These are phyloP conservation scores for Physcomitrellopsis africana DNA, from an alignment of 225 moss, liverwort and hornwort genomes.

Conservation along the genomic window DNA sequence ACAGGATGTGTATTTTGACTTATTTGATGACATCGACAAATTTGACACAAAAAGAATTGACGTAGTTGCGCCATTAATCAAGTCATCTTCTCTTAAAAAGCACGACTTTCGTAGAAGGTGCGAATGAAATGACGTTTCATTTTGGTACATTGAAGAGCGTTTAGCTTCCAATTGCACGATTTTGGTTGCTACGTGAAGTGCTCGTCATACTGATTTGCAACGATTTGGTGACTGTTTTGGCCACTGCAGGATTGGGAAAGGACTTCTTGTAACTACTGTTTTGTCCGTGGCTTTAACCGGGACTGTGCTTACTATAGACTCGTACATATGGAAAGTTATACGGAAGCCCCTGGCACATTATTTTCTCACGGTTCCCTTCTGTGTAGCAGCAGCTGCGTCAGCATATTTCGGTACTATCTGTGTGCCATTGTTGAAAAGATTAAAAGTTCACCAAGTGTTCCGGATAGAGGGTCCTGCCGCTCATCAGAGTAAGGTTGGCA, in stretches of 20 bases:
- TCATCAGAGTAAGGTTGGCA: conserved; percentile 79
- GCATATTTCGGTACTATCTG: conserved; percentile 66
- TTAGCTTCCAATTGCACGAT: neutral
- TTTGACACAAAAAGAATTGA: conserved; percentile 35
- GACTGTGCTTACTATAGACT: conserved; percentile 71
- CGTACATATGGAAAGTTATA: conserved; percentile 58
- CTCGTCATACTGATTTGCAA: conserved; percentile 23
- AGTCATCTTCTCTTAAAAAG: conserved; percentile 29
- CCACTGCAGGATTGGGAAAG: conserved; percentile 67
- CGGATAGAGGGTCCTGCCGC: conserved; percentile 79
- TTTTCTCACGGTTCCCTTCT: conserved; percentile 79
- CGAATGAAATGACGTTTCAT: neutral
- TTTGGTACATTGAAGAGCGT: too few relatives aligned
- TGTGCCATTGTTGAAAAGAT: conserved; percentile 70
- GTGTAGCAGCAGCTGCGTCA: conserved; percentile 64
- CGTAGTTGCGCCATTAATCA: conserved; percentile 46
- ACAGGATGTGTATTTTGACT: conserved; percentile 30
- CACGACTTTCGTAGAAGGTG: conserved; percentile 44
- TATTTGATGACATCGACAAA: conserved; percentile 36
- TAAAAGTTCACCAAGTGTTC: conserved; percentile 77
- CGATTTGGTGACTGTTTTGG: conserved; percentile 24
- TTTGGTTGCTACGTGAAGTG: neutral
- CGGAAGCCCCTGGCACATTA: conserved; percentile 55
- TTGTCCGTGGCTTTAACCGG: conserved; percentile 56
- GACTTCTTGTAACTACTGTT: conserved; percentile 51